phyloP scores from a whole-genome alignment of 495 filamentous ascomycete species.

The Podospora tetraspora region DNA sequence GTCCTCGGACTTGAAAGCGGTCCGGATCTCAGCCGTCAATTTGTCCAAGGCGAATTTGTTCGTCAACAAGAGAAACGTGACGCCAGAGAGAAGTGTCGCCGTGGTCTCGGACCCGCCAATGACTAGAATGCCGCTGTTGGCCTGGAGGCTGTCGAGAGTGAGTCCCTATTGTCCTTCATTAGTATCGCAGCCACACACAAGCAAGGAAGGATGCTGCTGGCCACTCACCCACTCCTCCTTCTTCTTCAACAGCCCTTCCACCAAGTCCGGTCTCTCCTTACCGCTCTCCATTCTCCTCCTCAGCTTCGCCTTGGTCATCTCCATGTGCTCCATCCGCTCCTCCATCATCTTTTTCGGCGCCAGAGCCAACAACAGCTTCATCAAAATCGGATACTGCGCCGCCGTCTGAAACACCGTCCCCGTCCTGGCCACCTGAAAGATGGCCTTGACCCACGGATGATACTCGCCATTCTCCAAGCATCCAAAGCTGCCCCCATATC shows the following conservation, averaged over 20 bases:
- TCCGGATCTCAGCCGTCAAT: slow-evolving; percentile 48
- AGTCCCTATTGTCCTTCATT: slow-evolving; percentile 29
- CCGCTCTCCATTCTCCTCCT: slow-evolving; percentile 37
- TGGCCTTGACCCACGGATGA: slow-evolving; percentile 50
- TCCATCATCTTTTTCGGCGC: background rate
- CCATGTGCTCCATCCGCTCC: slow-evolving; percentile 14
- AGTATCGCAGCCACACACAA: background rate
- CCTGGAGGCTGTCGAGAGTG: slow-evolving; percentile 34
- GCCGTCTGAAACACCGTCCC: slow-evolving; percentile 6
- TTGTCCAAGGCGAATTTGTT: slow-evolving; percentile 40
- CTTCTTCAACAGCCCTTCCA: slow-evolving; percentile 46
- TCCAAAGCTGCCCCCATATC: slow-evolving; percentile 38
- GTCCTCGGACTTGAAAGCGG: slow-evolving; percentile 41
- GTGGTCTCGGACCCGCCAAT: slow-evolving; percentile 59
- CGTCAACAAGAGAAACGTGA: slow-evolving; percentile 48
- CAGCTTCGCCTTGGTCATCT: slow-evolving; percentile 37
- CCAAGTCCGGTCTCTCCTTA: slow-evolving; percentile 41
- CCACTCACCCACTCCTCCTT: slow-evolving; percentile 40
- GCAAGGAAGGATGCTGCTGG: no score
- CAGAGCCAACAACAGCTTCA: slow-evolving; percentile 11
- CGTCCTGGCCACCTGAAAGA: slow-evolving; percentile 32
- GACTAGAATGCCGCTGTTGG: slow-evolving; percentile 41
- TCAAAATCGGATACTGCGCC: slow-evolving; percentile 27
- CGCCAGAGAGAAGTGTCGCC: slow-evolving; percentile 50
- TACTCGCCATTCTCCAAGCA: slow-evolving; percentile 45